phyloP scores from a whole-genome alignment of 345 rosid species.

The Lumnitzera racemosa region DNA sequence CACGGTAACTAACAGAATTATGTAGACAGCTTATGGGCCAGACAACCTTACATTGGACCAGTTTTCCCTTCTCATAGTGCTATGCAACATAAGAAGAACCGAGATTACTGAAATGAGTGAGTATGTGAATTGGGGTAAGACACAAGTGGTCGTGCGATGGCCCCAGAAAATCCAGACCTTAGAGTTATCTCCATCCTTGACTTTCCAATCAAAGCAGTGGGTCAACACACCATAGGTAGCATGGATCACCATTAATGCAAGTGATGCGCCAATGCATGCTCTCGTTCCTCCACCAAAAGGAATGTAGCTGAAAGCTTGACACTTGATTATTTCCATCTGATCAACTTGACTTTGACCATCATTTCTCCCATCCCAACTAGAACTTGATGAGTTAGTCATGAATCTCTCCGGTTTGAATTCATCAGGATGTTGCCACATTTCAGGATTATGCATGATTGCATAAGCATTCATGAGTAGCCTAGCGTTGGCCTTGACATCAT shows the following conservation, averaged over 20 bases:
- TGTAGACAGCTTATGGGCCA: no score
- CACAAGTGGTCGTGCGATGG: slow-evolving; percentile 21
- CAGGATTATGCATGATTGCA: slow-evolving; percentile 41
- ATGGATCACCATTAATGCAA: slow-evolving; percentile 16
- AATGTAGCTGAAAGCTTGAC: slow-evolving; percentile 18
- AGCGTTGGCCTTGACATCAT: slow-evolving; percentile 26
- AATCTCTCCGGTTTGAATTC: slow-evolving; percentile 47
- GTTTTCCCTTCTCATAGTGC: no score
- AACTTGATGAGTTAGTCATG: slow-evolving; percentile 8
- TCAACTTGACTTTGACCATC: slow-evolving; percentile 21
- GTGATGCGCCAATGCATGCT: slow-evolving; percentile 30
- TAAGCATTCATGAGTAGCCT: slow-evolving; percentile 34
- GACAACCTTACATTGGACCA: no score
- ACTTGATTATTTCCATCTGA: no score
- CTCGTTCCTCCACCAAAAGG: slow-evolving; percentile 33
- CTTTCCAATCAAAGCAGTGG: slow-evolving; percentile 29
- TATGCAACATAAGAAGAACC: no score
- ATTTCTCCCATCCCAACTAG: no score
- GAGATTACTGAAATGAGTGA: slow-evolving; percentile 9
- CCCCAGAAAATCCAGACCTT: slow-evolving; percentile 21
- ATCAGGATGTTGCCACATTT: slow-evolving; percentile 27
- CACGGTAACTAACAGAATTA: no score
- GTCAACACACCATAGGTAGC: slow-evolving; percentile 20
- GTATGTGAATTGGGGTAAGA: slow-evolving; percentile 16
- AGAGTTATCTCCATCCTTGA: slow-evolving; percentile 14